Percentiles rank a stretch among this genome's conserved stretches.
Conservation (phyloP, 2,329 filamentous ascomycete genomes). For the Apiospora hydei region DNA sequence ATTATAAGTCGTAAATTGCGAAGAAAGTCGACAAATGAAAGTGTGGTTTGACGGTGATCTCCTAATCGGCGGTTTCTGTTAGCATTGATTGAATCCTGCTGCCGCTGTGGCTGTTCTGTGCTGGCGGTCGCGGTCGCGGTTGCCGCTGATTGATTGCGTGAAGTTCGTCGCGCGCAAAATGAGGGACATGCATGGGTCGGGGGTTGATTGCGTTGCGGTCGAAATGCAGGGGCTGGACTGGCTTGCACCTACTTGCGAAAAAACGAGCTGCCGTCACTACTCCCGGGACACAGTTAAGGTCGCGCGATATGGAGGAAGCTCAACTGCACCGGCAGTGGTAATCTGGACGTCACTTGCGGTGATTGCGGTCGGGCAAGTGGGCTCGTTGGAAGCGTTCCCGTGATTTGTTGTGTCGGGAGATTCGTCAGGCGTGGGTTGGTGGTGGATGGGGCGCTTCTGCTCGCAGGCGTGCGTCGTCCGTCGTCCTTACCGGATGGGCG, state of each 20-base stretch:
- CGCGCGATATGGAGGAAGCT: neutral
- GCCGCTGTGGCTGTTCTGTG: neutral
- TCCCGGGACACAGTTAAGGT: neutral
- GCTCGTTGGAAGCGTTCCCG: neutral
- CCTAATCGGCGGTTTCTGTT: neutral
- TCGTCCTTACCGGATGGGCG: neutral
- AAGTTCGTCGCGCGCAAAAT: conserved; percentile 6
- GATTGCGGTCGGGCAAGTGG: neutral
- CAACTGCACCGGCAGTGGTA: neutral
- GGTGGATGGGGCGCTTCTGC: neutral
- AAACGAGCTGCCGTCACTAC: neutral
- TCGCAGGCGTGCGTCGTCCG: neutral
- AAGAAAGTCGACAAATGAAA: conserved; percentile 21
- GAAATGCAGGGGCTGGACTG: conserved; percentile 1
- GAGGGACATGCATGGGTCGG: conserved; percentile 10
- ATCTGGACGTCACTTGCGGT: neutral
- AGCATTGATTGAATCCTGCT: neutral
- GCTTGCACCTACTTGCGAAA: conserved; percentile 4
- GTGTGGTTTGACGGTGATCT: neutral
- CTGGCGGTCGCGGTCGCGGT: conserved; percentile 3
- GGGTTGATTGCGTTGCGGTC: neutral
- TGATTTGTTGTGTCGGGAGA: conserved; percentile 8
- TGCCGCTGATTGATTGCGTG: conserved; percentile 1
- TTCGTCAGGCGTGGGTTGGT: conserved; percentile 2
- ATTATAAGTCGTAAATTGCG: conserved; percentile 12